Conservation (phyloP, 1,139 yeast species). For the Hansenula sp. region DNA sequence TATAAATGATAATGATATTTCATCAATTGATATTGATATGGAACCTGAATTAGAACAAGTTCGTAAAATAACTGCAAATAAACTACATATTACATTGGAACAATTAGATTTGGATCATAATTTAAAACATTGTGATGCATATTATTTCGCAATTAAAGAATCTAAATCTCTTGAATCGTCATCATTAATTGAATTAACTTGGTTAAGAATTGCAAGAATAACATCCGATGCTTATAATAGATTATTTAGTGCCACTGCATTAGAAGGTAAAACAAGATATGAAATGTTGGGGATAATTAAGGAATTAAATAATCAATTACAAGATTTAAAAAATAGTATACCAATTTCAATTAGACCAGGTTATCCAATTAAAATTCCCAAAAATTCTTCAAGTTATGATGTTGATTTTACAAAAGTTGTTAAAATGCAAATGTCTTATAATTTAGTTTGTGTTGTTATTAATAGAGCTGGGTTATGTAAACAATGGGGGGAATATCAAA, state of each 20-base stretch:
- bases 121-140: constrained; percentile 4
- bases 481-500: background rate
- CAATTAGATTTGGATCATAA: constrained; percentile 12
- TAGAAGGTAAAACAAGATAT: constrained; percentile 17
- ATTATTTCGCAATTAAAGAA: constrained; percentile 1
- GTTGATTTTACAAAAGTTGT: background rate
- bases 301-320: constrained; percentile 25
- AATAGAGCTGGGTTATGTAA: constrained; percentile 1
- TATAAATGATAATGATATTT: constrained; percentile 44
- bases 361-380: background rate
- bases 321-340: constrained; percentile 24
- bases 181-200: constrained; percentile 9
- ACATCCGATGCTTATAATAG: constrained; percentile 19
- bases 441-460: background rate
- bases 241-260: constrained; percentile 26
- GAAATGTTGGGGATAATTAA: constrained; percentile 22
- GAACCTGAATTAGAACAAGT: constrained; percentile 10
- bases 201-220: constrained; percentile 20
- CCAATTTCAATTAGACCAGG: constrained; percentile 23
- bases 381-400: background rate
- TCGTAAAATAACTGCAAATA: background rate
- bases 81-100: constrained; percentile 8
- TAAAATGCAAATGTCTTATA: background rate
- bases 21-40: constrained; percentile 21
- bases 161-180: constrained; percentile 6